These are phyloP conservation scores for Botryosphaeria dothidea DNA, from an alignment of 2,329 filamentous ascomycete species.

Conservation along the genomic window DNA sequence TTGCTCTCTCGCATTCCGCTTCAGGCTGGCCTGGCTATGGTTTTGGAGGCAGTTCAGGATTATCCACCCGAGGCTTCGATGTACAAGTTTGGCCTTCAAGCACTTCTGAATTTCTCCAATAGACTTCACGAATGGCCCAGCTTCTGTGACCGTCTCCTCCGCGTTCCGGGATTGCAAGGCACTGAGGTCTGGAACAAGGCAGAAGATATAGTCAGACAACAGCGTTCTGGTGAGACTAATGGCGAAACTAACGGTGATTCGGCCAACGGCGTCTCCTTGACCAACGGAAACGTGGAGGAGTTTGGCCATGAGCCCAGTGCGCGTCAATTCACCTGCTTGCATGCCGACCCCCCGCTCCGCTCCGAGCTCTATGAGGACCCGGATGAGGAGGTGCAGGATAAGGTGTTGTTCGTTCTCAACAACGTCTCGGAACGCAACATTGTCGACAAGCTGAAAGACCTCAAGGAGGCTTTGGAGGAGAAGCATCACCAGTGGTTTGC, in stretches of 20 bases:
- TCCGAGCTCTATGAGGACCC: constrained; percentile 76
- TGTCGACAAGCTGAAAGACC: constrained; percentile 77
- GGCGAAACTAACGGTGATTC: constrained; percentile 55
- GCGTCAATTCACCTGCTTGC: constrained; percentile 75
- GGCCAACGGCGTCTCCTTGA: constrained; percentile 52
- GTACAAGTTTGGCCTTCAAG: constrained; percentile 98
- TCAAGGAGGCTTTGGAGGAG: constrained; percentile 75
- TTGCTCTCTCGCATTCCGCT: constrained; percentile 87
- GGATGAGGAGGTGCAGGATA: constrained; percentile 81
- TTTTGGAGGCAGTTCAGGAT: constrained; percentile 91
- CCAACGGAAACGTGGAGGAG: constrained; percentile 64
- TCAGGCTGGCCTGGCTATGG: constrained; percentile 94
- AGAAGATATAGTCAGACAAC: constrained; percentile 73
- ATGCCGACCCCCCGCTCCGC: constrained; percentile 68
- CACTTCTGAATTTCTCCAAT: constrained; percentile 81
- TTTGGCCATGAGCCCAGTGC: constrained; percentile 55
- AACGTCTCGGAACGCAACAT: constrained; percentile 92
- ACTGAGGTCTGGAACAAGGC: constrained; percentile 84
- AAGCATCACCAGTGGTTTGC: constrained; percentile 96
- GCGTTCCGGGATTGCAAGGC: constrained; percentile 77
- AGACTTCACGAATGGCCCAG: constrained; percentile 93
- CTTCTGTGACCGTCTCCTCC: constrained; percentile 82
- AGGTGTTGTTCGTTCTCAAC: constrained; percentile 93
- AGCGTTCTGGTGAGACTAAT: constrained; percentile 59
- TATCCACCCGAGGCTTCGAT: constrained; percentile 81